Base-by-base conservation (phyloP, 1,139 yeast genomes). In the Yamadazyma diddensiae region DNA sequence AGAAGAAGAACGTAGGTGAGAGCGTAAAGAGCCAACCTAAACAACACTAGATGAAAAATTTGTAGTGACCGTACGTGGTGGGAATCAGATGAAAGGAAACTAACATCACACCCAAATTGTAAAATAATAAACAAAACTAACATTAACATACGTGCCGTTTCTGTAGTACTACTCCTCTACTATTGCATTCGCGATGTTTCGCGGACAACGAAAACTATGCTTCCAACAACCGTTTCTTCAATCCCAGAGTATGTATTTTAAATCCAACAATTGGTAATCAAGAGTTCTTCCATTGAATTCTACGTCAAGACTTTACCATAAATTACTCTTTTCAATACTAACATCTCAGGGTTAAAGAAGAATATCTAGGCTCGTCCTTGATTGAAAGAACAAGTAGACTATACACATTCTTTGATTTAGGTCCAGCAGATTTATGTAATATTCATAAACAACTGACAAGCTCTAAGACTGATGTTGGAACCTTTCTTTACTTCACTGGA, bases 391-490 rank as follows among this genome's bases (percentile, higher is more conserved):
- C 80, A 1, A 59, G 74, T 24, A 64, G 79, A 34, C 53, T 76
- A 31, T 70, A 63, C 34, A 55, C 68, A 15, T 65, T 69, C 37
- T 42, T 37, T 27, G 82, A 76, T 36, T 57, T 92, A 33, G 98
- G 98, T 0, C 95, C 96, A 0, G 90, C 96, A 5, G 97, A 92
- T 62, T 66, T 92, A 43, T 84, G 94, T 31, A 94, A 85, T 51
- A 63, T 78, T 34, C 73, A 74, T 34, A 74, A 77, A 47, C 69
- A 50, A 42, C 64, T 60, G 29, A 55, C 49, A 42, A 69, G 53
- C 47, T 67, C 72, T 39, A 65, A 62, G 50, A 54, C 65, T 17
- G 73, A 63, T 37, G 52, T 70, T 26, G 77, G 79, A 3, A 74
- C 81, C 4, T 76, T 70, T 46, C 58, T 76, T 29, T 76, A 76